These are phyloP conservation scores for Verticillium albo-atrum DNA, from an alignment of 2,329 filamentous ascomycete genomes.

Conservation along the genomic window DNA sequence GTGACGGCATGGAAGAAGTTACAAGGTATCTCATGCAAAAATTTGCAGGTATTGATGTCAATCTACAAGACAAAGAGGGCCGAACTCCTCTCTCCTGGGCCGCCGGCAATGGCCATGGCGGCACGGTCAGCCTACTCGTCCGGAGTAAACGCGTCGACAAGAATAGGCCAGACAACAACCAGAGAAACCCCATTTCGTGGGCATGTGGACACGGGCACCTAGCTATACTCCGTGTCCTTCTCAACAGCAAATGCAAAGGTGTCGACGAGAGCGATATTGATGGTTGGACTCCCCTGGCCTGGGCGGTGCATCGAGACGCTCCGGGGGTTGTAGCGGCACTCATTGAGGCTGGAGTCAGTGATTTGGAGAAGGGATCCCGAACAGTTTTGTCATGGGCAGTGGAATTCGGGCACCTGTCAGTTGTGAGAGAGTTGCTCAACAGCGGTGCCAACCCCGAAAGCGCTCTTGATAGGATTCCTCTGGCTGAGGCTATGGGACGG, in stretches of 20 bases:
- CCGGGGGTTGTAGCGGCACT: conserved; percentile 22
- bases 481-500: not conserved
- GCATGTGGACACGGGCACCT: conserved; percentile 18
- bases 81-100: conserved; percentile 26
- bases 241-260: conserved; percentile 20
- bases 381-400: conserved; percentile 28
- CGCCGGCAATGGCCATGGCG: conserved; percentile 18
- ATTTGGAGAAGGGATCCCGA: conserved; percentile 11
- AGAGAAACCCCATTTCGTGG: conserved; percentile 25
- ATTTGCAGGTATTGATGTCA: conserved; percentile 17
- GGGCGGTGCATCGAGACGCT: conserved; percentile 21
- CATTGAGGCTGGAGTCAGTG: conserved; percentile 14
- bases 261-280: conserved; percentile 25
- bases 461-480: not conserved
- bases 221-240: conserved; percentile 19
- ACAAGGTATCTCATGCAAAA: conserved; percentile 18
- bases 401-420: conserved; percentile 23
- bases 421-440: conserved; percentile 15
- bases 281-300: conserved; percentile 29
- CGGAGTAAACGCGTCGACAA: conserved; percentile 18
- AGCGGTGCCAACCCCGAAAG: not conserved
- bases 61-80: conserved; percentile 21
- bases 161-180: conserved; percentile 20
- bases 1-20: conserved; percentile 18
- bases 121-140: conserved; percentile 18